Evolutionary conservation across 306 rosid species (phyloP), one percentile per base, ranked within the genome.

Genomic region (Senna tora): DNA sequence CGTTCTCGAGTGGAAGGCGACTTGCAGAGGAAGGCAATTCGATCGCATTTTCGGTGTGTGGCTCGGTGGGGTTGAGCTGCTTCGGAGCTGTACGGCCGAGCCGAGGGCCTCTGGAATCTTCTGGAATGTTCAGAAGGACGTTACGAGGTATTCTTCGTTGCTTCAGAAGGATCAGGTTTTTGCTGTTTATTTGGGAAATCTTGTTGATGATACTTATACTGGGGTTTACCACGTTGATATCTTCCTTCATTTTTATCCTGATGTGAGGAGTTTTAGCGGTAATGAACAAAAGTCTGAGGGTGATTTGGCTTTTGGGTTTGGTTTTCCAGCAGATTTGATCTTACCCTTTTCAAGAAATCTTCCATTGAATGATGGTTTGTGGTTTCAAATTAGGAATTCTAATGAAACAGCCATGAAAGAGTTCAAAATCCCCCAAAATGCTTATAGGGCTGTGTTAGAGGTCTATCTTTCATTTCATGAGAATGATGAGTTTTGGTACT

Each of bases 31-130:
- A 33, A 83, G 88, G 52, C 99, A 94, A 60, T 94, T 79, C 21
- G 99, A 94, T 55, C 85, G 98, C 21, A 94, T 94, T 67, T 94
- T 94, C 4, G 96, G 98, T n/a, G 91, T 94, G 1, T 94, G 98
- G 97, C 97, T 91, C 2, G 84, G 86, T 13, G 97, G 98, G 8
- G 95, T 86, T 38, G 97, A 94, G 86, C 80, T 94, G 30, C 87
- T 94, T 5, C 84, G 98, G 51, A 86, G 98, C 84, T 94, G 97
- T 74, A 87, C 97, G 1, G 97, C 98, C 2, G 98, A 94, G 75
- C 98, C 98, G 25, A 86, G 74, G 68, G 45, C 89, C 52, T 80
- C 76, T 36, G 98, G 96, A 46, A 91, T 85, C 75, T 78, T 94
- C 71, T 94, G 98, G 98, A 89, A 38, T 22, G 93, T 94, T 25